These are phyloP conservation scores for Penicillium macrosclerotiorum DNA, from an alignment of 495 filamentous ascomycete species.

Conservation along the genomic window DNA sequence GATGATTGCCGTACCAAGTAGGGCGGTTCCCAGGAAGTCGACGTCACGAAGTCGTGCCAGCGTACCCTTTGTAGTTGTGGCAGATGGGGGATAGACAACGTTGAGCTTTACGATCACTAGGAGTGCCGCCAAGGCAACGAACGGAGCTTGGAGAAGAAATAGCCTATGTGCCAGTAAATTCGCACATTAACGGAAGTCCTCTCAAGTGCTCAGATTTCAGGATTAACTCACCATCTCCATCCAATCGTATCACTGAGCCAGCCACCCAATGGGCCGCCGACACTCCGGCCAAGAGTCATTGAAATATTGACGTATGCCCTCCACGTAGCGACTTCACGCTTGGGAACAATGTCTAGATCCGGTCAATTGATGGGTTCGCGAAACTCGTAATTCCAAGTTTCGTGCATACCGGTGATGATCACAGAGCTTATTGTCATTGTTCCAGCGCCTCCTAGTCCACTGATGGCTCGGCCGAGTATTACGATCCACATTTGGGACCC, in stretches of 20 bases:
- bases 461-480: slow-evolving; percentile 55
- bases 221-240: slow-evolving; percentile 59
- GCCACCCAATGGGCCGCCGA: slow-evolving; percentile 64
- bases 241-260: slow-evolving; percentile 63
- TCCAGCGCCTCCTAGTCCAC: slow-evolving; percentile 58
- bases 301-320: slow-evolving; percentile 64
- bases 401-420: slow-evolving; percentile 56
- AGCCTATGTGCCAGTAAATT: too few relatives aligned
- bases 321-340: slow-evolving; percentile 67
- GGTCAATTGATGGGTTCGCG: background rate
- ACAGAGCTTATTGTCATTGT: slow-evolving; percentile 56
- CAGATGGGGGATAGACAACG: slow-evolving; percentile 26
- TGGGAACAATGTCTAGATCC: slow-evolving; percentile 55
- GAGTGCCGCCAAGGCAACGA: slow-evolving; percentile 48
- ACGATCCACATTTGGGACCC: slow-evolving; percentile 51
- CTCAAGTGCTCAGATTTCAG: background rate
- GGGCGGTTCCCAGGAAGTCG: slow-evolving; percentile 56
- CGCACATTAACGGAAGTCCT: too few relatives aligned
- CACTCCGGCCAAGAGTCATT: slow-evolving; percentile 59
- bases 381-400: background rate
- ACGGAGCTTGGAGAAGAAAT: slow-evolving; percentile 58
- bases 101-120: slow-evolving; percentile 48
- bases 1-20: slow-evolving; percentile 49
- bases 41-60: slow-evolving; percentile 39
- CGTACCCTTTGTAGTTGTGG: background rate